Base-by-base conservation (phyloP, 371 early-diverging fungal species). In the Rhizomucor miehei region DNA sequence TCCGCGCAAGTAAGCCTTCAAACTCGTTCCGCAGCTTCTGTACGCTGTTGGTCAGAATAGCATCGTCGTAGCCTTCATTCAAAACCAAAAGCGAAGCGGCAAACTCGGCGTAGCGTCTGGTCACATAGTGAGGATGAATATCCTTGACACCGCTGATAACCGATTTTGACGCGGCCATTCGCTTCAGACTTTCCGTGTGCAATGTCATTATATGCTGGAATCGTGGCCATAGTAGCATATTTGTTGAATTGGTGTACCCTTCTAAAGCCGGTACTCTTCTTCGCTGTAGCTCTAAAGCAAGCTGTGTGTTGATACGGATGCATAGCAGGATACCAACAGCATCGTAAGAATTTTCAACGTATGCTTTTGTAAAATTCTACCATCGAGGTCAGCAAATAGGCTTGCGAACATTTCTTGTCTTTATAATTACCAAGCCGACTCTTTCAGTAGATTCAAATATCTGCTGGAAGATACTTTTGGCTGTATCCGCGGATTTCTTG, bases 211-310 rank as follows among this genome's bases (percentile, higher is more conserved):
- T 80, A 36, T 85, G 69, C 56, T 93, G 93, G 65, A 93, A 95
- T 10, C 92, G 74, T 14, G 95, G 95, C 95, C 95, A 95, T 24
- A 97, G 71, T n/a, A 89, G 63, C 87, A 92, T 93, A 56, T 93
- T 93, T 39, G 88, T 82, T 14, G 88, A 81, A 69, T 94, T 90
- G 35, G 89, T 79, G 57, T 89, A 97, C 58, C 82, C 84, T 57
- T 92, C 91, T 20, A 95, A 67, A 20, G 86, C 81, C 0, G 94
- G 91, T 1, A 92, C 84, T 9, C 81, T 77, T 35, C 94, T 77
- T 44, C 89, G 73, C 62, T 94, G 93, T 65, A 93, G 75, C 49
- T 94, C 89, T 23, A 84, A 76, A 10, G 89, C 81, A 53, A 93
- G 70, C 56, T 90, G 92, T 5, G 82, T 80, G 59, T 93, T 92